Evolutionary conservation across 768 basidiomycete genomes (phyloP).

Genomic region (Lactarius sp.): DNA sequence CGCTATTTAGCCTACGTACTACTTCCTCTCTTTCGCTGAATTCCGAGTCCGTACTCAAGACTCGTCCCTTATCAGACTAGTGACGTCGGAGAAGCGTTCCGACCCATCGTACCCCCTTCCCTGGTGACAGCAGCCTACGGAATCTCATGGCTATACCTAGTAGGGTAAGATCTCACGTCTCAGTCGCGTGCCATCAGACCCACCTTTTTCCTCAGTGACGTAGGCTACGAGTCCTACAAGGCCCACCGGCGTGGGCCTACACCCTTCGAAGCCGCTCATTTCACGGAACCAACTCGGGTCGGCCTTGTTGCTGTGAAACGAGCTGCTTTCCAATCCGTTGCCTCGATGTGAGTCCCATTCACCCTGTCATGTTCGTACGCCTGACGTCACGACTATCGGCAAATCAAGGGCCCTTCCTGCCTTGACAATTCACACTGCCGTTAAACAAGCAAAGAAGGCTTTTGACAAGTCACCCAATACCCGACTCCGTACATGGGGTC

Average conservation of each 20-base stretch:
- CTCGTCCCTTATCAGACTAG: conserved; percentile 48
- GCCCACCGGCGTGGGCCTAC: conserved; percentile 63
- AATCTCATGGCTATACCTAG: conserved; percentile 75
- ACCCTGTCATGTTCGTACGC: neutral
- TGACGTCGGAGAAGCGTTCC: conserved; percentile 79
- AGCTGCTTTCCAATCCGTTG: conserved; percentile 74
- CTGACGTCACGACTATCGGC: neutral
- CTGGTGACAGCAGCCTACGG: conserved; percentile 76
- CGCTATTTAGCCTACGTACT: conserved; percentile 77
- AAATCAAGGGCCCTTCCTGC: conserved; percentile 68
- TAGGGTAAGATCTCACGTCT: conserved; percentile 40
- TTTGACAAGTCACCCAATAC: conserved; percentile 56
- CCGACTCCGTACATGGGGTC: conserved; percentile 66
- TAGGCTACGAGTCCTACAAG: conserved; percentile 79
- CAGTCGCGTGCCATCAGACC: neutral
- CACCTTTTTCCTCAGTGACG: conserved; percentile 43
- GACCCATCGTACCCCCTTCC: conserved; percentile 69
- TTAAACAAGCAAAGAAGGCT: conserved; percentile 64
- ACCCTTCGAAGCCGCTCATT: conserved; percentile 59
- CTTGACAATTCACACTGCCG: conserved; percentile 80
- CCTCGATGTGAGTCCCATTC: conserved; percentile 59
- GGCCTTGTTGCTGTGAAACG: conserved; percentile 71
- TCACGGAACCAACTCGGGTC: conserved; percentile 65
- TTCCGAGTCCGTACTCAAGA: conserved; percentile 20
- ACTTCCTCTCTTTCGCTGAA: conserved; percentile 12